Conservation (phyloP, 192 early-diverging fungal genomes). For the Geranomyces michiganensis region DNA sequence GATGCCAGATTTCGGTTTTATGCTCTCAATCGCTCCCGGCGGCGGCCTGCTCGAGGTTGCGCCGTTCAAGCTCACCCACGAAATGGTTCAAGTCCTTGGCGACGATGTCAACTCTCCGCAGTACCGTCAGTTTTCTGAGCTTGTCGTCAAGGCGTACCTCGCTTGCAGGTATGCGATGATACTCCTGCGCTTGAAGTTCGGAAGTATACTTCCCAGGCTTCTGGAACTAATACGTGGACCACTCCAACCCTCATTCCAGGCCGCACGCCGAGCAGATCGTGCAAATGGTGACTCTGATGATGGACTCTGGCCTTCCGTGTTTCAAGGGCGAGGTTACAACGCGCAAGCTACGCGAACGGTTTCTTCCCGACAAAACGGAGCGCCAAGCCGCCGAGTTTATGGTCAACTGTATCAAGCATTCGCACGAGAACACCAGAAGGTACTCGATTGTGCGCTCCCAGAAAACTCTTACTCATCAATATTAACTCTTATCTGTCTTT, state of each 20-base stretch:
- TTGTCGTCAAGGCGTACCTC: conserved; percentile 89
- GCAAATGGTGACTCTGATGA: conserved; percentile 88
- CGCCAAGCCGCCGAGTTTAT: conserved; percentile 94
- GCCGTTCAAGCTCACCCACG: conserved; percentile 97
- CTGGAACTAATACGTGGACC: neutral
- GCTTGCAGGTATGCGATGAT: conserved; percentile 59
- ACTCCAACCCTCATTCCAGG: conserved; percentile 32
- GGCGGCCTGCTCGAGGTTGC: conserved; percentile 94
- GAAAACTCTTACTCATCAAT: too few species aligned
- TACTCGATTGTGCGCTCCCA: conserved; percentile 25
- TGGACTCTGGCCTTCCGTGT: conserved; percentile 94
- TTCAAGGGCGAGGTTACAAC: conserved; percentile 92
- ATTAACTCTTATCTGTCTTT: neutral
- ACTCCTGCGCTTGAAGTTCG: neutral
- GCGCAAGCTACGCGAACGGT: conserved; percentile 78
- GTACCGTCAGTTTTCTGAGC: conserved; percentile 87
- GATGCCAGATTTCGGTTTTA: conserved; percentile 98
- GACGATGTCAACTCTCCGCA: conserved; percentile 77
- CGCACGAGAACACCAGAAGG: conserved; percentile 90
- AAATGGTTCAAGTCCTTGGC: conserved; percentile 97
- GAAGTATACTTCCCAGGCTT: neutral
- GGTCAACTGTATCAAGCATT: conserved; percentile 83
- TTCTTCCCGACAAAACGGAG: conserved; percentile 89
- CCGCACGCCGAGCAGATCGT: conserved; percentile 92
- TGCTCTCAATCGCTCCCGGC: conserved; percentile 97